phyloP scores from a whole-genome alignment of 345 rosid species.

The Moricandia moricandioides region DNA sequence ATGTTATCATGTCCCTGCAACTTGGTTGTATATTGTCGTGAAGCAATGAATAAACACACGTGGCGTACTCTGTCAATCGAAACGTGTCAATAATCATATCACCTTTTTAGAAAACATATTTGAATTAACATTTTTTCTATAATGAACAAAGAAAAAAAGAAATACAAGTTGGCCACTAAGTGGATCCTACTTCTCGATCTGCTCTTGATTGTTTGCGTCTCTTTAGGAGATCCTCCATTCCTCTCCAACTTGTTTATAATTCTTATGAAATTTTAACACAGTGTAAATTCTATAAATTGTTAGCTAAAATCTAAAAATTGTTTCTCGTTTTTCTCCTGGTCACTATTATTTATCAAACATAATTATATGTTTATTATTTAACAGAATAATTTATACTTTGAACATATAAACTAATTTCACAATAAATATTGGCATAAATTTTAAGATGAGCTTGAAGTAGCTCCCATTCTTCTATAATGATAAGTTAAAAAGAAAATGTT shows the following conservation, averaged over 20 bases:
- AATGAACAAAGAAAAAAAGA: not conserved
- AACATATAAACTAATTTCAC: not conserved
- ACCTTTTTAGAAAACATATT: not conserved
- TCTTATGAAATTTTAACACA: no score
- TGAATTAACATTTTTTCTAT: not conserved
- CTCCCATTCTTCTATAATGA: not conserved
- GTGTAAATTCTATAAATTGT: not conserved
- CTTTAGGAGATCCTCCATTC: constrained; percentile 30
- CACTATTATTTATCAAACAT: not conserved
- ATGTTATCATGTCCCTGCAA: not conserved
- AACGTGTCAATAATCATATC: constrained; percentile 25
- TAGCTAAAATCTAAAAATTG: not conserved
- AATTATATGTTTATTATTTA: no score
- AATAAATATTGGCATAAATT: not conserved
- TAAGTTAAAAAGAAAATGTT: not conserved
- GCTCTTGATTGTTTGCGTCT: constrained; percentile 36
- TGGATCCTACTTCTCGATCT: constrained; percentile 32
- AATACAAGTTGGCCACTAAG: constrained; percentile 36
- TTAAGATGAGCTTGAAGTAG: not conserved
- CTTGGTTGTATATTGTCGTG: not conserved
- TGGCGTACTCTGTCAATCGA: not conserved
- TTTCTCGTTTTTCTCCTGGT: not conserved
- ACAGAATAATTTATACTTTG: not conserved
- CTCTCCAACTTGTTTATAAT: not conserved
- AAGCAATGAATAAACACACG: constrained; percentile 4